Conservation (phyloP, 1,139 yeast species). For the Trichomonascaceae sp. region DNA sequence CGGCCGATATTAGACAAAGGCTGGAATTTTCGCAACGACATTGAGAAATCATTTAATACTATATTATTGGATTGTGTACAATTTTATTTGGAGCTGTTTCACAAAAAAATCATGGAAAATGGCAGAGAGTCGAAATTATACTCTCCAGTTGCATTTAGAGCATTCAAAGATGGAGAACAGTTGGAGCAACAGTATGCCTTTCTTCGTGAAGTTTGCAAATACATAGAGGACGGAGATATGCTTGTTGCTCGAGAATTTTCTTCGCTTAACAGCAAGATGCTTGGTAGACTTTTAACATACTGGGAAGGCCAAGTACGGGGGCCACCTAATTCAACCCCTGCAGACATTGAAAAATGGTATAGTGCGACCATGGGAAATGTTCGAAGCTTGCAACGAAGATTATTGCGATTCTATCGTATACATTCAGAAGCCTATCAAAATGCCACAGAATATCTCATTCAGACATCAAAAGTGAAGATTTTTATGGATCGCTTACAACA, state of each 20-base stretch:
- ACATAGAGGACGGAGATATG: constrained; percentile 78
- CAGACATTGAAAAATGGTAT: constrained; percentile 74
- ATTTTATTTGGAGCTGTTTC: constrained; percentile 64
- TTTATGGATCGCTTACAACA: constrained; percentile 55
- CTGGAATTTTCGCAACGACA: constrained; percentile 67
- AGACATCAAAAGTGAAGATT: constrained; percentile 38
- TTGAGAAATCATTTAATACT: constrained; percentile 65
- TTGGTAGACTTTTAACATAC: constrained; percentile 63
- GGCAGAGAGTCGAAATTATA: constrained; percentile 48
- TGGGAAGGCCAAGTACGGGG: constrained; percentile 65
- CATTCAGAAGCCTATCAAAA: constrained; percentile 71
- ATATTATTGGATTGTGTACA: constrained; percentile 69
- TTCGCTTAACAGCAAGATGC: constrained; percentile 57
- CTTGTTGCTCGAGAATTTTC: constrained; percentile 70
- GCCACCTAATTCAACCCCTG: constrained; percentile 49
- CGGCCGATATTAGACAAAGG: constrained; percentile 56
- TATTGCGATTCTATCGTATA: constrained; percentile 68
- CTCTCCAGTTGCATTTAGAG: constrained; percentile 44
- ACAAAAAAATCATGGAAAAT: constrained; percentile 72
- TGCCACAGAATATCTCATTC: constrained; percentile 61
- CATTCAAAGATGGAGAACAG: constrained; percentile 90
- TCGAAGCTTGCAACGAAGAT: constrained; percentile 78
- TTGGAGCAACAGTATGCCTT: constrained; percentile 69
- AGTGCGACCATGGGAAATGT: constrained; percentile 77
- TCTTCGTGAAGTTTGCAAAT: constrained; percentile 64